Conservation (phyloP, 129 eudicot genomes). For the sunflower (Helianthus annuus) region DNA sequence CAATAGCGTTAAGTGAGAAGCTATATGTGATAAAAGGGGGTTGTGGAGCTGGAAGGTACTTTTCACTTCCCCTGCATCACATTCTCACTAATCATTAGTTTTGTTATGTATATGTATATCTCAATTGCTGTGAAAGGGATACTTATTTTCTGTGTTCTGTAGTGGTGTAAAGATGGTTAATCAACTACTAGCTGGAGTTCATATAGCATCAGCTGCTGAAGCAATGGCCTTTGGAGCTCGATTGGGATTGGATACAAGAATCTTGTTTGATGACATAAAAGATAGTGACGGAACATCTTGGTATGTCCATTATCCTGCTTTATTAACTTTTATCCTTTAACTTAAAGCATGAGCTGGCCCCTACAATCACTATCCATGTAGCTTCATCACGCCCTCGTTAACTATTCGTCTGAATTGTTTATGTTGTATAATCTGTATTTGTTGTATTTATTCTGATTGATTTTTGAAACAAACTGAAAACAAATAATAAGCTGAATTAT, state of each 20-base stretch:
- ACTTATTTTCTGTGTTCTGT: slow-evolving; percentile 24
- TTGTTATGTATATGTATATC: neutral
- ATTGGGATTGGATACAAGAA: slow-evolving; percentile 79
- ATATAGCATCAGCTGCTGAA: slow-evolving; percentile 98
- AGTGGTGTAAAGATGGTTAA: slow-evolving; percentile 99
- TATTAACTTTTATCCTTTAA: slow-evolving; percentile 7
- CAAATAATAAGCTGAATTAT: too few species aligned
- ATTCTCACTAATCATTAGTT: slow-evolving; percentile 5
- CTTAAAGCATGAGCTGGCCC: slow-evolving; percentile 11
- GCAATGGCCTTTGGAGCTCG: slow-evolving; percentile 99
- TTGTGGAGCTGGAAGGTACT: slow-evolving; percentile 98
- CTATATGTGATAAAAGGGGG: slow-evolving; percentile 88
- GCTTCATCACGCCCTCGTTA: slow-evolving; percentile 8
- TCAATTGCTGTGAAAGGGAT: slow-evolving; percentile 3
- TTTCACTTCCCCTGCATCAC: slow-evolving; percentile 8
- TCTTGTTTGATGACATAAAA: slow-evolving; percentile 69
- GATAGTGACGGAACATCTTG: slow-evolving; percentile 86
- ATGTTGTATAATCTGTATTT: too few species aligned
- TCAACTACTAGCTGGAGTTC: slow-evolving; percentile 99
- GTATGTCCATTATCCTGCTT: slow-evolving; percentile 42
- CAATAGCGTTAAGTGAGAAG: slow-evolving; percentile 93
- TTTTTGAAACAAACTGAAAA: too few species aligned
- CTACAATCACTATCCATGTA: slow-evolving; percentile 14
- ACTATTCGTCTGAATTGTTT: too few species aligned
- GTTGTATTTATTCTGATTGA: too few species aligned